Evolutionary conservation across 805 yeast genomes (phyloP).

Genomic region (Zygosaccharomyces rouxii): DNA sequence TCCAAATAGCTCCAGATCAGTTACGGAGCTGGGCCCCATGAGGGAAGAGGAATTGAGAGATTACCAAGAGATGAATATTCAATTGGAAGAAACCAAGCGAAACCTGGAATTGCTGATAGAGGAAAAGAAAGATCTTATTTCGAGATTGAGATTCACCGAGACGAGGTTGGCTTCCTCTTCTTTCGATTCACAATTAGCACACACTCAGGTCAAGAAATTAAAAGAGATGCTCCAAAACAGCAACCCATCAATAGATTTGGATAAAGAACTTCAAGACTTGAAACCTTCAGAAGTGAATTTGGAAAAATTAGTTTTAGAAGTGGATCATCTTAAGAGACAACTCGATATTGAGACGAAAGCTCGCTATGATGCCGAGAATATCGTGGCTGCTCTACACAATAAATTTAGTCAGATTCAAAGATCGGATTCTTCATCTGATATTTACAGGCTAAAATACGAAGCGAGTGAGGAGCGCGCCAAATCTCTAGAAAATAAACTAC

Average conservation of each 20-base stretch:
- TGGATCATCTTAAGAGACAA: conserved; percentile 45
- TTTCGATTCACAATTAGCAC: conserved; percentile 50
- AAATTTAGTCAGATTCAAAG: conserved; percentile 26
- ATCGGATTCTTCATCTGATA: conserved; percentile 32
- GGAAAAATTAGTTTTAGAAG: conserved; percentile 39
- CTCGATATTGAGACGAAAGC: conserved; percentile 50
- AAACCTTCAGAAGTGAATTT: conserved; percentile 27
- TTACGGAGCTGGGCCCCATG: background rate
- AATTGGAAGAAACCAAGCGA: conserved; percentile 50
- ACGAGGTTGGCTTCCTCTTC: conserved; percentile 63
- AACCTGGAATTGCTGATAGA: conserved; percentile 43
- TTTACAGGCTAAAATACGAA: conserved; percentile 44
- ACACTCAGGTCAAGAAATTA: conserved; percentile 40
- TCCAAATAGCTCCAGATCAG: conserved; percentile 9
- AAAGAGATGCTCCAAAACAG: conserved; percentile 27
- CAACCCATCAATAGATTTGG: conserved; percentile 26
- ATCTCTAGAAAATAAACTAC: conserved; percentile 37
- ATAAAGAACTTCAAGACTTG: conserved; percentile 19
- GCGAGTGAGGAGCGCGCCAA: conserved; percentile 44
- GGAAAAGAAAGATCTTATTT: conserved; percentile 43
- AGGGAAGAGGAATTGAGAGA: conserved; percentile 13
- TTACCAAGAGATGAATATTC: conserved; percentile 45
- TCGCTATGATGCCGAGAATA: conserved; percentile 47
- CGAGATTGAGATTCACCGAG: conserved; percentile 57
- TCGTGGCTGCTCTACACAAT: conserved; percentile 29